Evolutionary conservation across 169 alveolate species (phyloP).

Genomic region (Plasmodium billcollinsi): DNA sequence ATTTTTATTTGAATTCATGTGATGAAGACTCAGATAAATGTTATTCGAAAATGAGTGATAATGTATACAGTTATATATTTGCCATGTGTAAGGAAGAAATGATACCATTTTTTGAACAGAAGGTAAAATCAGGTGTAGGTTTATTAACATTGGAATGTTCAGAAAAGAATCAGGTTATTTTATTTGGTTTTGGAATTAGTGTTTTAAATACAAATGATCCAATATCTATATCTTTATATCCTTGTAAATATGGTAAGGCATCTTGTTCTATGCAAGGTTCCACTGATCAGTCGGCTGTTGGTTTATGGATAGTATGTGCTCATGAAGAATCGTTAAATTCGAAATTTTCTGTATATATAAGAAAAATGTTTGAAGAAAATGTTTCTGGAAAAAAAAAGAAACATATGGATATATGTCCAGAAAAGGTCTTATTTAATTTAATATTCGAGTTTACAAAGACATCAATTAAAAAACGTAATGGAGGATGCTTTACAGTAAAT

Average conservation of each 20-base stretch:
- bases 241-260: slow-evolving; percentile 68
- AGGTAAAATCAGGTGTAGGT: slow-evolving; percentile 53
- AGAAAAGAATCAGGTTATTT: slow-evolving; percentile 49
- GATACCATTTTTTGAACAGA: slow-evolving; percentile 64
- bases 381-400: slow-evolving; percentile 68
- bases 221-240: slow-evolving; percentile 48
- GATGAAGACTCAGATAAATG: slow-evolving; percentile 68
- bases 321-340: slow-evolving; percentile 73
- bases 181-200: slow-evolving; percentile 74
- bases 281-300: slow-evolving; percentile 60
- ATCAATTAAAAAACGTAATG: slow-evolving; percentile 38
- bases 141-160: slow-evolving; percentile 66
- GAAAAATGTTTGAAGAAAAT: slow-evolving; percentile 51
- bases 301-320: slow-evolving; percentile 74
- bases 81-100: slow-evolving; percentile 72
- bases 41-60: slow-evolving; percentile 70
- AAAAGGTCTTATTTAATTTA: slow-evolving; percentile 31
- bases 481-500: slow-evolving; percentile 38
- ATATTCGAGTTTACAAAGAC: slow-evolving; percentile 61
- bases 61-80: slow-evolving; percentile 42
- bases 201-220: slow-evolving; percentile 70
- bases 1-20: slow-evolving; percentile 52
- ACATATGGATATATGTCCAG: slow-evolving; percentile 39
- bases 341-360: slow-evolving; percentile 34
- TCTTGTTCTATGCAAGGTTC: slow-evolving; percentile 74